phyloP scores from a whole-genome alignment of 208 protist genomes.

The Leishmania turanica region DNA sequence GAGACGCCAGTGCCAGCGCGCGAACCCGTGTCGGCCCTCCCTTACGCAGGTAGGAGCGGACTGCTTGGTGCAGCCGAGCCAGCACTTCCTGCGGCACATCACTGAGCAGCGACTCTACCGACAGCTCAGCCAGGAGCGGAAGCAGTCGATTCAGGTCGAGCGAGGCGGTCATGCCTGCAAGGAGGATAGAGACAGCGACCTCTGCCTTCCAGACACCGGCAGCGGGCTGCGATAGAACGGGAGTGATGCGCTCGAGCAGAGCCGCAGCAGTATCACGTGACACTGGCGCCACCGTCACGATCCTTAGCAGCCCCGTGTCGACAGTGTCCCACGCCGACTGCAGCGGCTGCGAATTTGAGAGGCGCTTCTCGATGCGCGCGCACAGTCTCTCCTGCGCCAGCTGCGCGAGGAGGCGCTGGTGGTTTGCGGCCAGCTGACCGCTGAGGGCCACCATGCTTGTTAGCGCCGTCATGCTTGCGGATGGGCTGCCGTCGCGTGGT shows the following conservation, averaged over 20 bases:
- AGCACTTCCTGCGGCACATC: constrained; percentile 10
- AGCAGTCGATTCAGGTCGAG: not conserved
- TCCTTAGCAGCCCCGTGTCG: constrained; percentile 4
- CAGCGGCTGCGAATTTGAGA: not conserved
- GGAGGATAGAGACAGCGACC: constrained; percentile 18
- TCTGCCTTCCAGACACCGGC: not conserved
- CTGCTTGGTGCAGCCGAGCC: constrained; percentile 6
- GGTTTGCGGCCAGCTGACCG: constrained; percentile 1
- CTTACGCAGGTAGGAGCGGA: constrained; percentile 11
- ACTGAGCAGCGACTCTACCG: constrained; percentile 14
- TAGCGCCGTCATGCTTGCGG: not conserved
- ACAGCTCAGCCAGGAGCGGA: not conserved
- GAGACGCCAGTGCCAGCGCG: constrained; percentile 11
- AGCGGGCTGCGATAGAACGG: not conserved
- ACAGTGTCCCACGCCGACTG: not conserved
- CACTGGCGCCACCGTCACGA: constrained; percentile 4
- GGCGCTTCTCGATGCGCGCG: not conserved
- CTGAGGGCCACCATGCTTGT: constrained; percentile 23
- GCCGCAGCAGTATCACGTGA: constrained; percentile 1
- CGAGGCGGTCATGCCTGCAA: constrained; percentile 13
- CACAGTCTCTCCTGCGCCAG: constrained; percentile 31
- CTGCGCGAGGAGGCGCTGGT: constrained; percentile 36
- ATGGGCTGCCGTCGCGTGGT: not conserved
- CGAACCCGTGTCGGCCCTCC: not conserved
- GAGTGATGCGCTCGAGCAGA: constrained; percentile 4